These are phyloP conservation scores for Wolfiporia cocos DNA, from an alignment of 1,284 basidiomycete species.

Conservation along the genomic window DNA sequence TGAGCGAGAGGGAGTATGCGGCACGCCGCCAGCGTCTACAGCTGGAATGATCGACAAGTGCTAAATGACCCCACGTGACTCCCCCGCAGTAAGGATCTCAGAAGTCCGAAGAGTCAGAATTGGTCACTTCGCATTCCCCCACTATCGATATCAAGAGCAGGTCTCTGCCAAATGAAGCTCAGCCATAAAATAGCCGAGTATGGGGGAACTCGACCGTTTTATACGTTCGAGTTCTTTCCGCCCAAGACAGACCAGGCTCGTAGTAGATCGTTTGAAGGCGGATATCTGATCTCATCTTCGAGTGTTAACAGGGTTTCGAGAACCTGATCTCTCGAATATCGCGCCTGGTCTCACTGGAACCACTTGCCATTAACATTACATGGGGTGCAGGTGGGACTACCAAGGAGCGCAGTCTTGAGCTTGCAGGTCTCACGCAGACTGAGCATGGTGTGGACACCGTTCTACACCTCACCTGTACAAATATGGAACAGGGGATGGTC, in stretches of 20 bases:
- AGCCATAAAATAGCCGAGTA: slow-evolving; percentile 52
- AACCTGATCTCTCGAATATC: slow-evolving; percentile 81
- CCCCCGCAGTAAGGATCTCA: neutral
- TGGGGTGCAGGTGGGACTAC: slow-evolving; percentile 98
- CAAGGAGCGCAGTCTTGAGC: slow-evolving; percentile 81
- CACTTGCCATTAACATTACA: slow-evolving; percentile 83
- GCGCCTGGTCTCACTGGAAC: slow-evolving; percentile 63
- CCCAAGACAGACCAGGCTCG: slow-evolving; percentile 83
- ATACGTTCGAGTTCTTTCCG: slow-evolving; percentile 94
- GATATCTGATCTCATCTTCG: slow-evolving; percentile 10
- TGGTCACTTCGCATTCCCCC: too few relatives aligned
- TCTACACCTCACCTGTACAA: slow-evolving; percentile 96
- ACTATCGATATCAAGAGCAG: too few relatives aligned
- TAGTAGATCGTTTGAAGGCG: slow-evolving; percentile 8
- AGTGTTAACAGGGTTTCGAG: slow-evolving; percentile 64
- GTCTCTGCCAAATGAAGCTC: slow-evolving; percentile 79
- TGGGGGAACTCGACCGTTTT: slow-evolving; percentile 54
- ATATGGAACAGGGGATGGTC: slow-evolving; percentile 87
- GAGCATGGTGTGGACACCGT: slow-evolving; percentile 80
- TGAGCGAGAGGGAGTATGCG: neutral
- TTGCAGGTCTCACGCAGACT: slow-evolving; percentile 68
- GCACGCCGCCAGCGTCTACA: neutral
- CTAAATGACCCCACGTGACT: neutral
- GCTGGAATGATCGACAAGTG: neutral
- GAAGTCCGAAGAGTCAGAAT: slow-evolving; percentile 7